A percentile compares a stretch with the other conserved stretches of the same genome.
Conservation (phyloP, 2,329 filamentous ascomycete species). For the Monosporascus sp. region DNA sequence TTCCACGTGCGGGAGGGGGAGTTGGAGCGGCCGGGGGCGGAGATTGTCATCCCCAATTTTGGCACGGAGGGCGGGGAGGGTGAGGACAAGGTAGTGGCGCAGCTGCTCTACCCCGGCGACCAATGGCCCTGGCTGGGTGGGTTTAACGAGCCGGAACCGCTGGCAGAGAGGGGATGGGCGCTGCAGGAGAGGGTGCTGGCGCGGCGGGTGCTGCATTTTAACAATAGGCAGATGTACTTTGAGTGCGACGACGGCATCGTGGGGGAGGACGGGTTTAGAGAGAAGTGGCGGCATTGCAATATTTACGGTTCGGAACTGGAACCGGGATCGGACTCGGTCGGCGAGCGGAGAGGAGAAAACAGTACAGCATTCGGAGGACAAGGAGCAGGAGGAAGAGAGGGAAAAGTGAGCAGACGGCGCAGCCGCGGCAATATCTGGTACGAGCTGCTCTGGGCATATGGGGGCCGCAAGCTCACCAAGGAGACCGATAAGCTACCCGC, state of each 20-base stretch:
- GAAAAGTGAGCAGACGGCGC: no score
- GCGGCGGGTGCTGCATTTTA: constrained; percentile 3
- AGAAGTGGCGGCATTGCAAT: neutral
- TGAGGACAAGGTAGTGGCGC: no score
- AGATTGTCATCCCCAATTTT: no score
- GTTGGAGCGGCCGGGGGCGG: no score
- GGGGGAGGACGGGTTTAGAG: constrained; percentile 1
- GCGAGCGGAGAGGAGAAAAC: no score
- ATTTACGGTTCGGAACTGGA: neutral
- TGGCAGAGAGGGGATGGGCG: constrained; percentile 1
- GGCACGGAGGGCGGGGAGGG: no score
- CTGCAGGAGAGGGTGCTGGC: constrained; percentile 3
- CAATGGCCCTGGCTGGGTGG: neutral
- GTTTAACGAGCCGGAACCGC: neutral
- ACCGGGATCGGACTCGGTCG: no score
- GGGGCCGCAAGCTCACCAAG: constrained; percentile 6
- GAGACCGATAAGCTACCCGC: constrained; percentile 12
- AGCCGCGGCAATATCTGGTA: neutral
- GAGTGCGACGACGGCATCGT: constrained; percentile 2
- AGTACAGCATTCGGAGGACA: no score
- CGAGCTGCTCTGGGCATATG: constrained; percentile 2
- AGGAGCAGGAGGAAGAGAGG: no score
- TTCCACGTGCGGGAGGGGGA: no score
- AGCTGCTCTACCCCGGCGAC: neutral
- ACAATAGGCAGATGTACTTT: constrained; percentile 1